Percentiles rank a stretch among this genome's conserved stretches.
phyloP scores from a whole-genome alignment of 1,139 yeast species.

The Tardiomyces depauwii region DNA sequence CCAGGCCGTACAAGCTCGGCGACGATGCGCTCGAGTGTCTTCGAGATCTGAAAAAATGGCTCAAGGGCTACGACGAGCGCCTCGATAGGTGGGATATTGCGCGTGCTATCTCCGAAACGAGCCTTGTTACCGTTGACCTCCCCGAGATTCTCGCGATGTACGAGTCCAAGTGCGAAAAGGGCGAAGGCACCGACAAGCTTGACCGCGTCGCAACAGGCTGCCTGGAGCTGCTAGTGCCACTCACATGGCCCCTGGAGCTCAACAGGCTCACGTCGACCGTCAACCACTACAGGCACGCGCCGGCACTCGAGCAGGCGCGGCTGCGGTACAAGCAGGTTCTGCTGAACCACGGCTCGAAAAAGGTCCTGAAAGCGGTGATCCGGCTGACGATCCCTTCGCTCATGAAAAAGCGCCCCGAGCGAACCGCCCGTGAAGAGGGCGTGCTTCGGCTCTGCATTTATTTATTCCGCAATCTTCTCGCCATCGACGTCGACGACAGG shows the following conservation, averaged over 20 bases:
- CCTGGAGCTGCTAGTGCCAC: slow-evolving; percentile 67
- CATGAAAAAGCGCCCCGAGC: slow-evolving; percentile 35
- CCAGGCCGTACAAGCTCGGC: slow-evolving; percentile 65
- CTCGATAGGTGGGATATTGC: slow-evolving; percentile 69
- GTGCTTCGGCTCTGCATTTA: slow-evolving; percentile 61
- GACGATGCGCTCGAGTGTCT: slow-evolving; percentile 86
- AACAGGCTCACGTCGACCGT: slow-evolving; percentile 36
- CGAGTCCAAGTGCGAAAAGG: slow-evolving; percentile 37
- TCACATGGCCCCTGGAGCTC: slow-evolving; percentile 78
- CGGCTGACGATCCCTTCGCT: slow-evolving; percentile 61
- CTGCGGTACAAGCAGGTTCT: slow-evolving; percentile 60
- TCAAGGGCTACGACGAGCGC: slow-evolving; percentile 69
- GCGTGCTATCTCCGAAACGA: slow-evolving; percentile 74
- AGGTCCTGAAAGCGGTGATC: slow-evolving; percentile 56
- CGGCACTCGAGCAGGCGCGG: slow-evolving; percentile 57
- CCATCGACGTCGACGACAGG: slow-evolving; percentile 58
- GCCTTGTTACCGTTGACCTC: slow-evolving; percentile 62
- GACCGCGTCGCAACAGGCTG: slow-evolving; percentile 56
- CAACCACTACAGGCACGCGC: slow-evolving; percentile 45
- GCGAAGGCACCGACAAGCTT: slow-evolving; percentile 22
- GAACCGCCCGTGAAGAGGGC: slow-evolving; percentile 64
- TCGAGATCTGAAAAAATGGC: slow-evolving; percentile 82
- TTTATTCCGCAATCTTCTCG: slow-evolving; percentile 63
- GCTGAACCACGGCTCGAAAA: slow-evolving; percentile 46
- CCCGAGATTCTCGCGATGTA: slow-evolving; percentile 66